Evolutionary conservation across 179 eudicot species (phyloP).

Genomic region (Heliamphora pulchella): DNA sequence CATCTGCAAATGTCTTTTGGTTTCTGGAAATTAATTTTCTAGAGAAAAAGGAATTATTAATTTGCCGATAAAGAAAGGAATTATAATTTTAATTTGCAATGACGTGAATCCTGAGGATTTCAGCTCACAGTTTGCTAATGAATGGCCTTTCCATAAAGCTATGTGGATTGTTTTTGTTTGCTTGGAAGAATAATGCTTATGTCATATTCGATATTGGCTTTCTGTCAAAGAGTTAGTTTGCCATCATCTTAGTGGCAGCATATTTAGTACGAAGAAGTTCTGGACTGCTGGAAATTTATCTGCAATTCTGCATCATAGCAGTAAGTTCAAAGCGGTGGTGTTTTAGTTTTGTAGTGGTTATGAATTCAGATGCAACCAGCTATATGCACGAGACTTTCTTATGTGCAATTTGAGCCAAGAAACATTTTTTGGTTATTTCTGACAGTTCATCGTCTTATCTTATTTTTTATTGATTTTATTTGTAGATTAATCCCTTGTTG

Average conservation of each 20-base stretch:
- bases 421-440: not conserved
- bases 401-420: not conserved
- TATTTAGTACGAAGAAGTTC: not conserved
- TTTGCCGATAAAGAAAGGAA: not conserved
- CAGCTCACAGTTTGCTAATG: conserved; percentile 1
- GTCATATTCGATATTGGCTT: not conserved
- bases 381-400: not conserved
- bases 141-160: conserved; percentile 2
- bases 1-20: not conserved
- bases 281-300: not conserved
- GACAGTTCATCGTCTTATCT: not conserved
- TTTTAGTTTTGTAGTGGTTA: not conserved
- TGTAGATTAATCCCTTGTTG: not conserved
- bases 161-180: not conserved
- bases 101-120: conserved; percentile 1
- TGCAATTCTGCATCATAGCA: not conserved
- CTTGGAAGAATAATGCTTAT: not conserved
- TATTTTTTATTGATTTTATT: not conserved
- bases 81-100: not conserved
- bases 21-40: not conserved
- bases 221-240: not conserved
- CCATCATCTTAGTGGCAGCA: not conserved
- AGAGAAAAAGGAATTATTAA: not conserved
- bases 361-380: not conserved
- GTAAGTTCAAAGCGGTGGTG: not conserved